Conservation (phyloP, 495 filamentous ascomycete genomes). For the Annulohypoxylon stygium region DNA sequence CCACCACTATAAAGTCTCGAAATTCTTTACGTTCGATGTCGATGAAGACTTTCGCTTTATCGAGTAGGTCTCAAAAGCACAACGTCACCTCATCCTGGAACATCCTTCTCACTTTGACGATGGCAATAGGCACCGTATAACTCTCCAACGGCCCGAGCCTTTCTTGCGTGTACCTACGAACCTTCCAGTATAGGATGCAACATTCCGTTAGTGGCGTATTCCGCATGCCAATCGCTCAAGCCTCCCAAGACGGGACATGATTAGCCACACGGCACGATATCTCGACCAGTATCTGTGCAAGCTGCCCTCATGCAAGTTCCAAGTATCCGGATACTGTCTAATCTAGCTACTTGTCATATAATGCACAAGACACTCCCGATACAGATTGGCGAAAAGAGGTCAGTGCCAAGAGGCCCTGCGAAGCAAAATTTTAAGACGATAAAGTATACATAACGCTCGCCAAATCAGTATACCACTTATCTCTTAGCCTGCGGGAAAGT, state of each 20-base stretch:
- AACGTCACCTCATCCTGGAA: neutral
- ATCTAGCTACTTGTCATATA: neutral
- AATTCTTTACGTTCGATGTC: neutral
- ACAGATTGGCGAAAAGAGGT: too few species aligned
- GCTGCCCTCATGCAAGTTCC: neutral
- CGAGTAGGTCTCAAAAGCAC: constrained; percentile 8
- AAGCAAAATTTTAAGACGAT: too few species aligned
- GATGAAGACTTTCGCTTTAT: neutral
- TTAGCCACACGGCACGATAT: neutral
- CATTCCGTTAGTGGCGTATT: neutral
- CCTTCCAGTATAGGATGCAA: neutral
- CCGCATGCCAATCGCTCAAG: neutral
- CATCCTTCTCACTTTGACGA: constrained; percentile 17
- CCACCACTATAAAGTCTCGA: neutral
- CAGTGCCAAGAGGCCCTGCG: too few species aligned
- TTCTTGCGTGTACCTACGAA: constrained; percentile 1
- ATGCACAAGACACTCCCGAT: neutral
- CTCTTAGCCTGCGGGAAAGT: too few species aligned
- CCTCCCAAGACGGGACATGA: neutral
- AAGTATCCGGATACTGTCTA: neutral
- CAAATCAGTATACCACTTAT: too few species aligned
- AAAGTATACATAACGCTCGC: too few species aligned
- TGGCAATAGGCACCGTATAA: constrained; percentile 12
- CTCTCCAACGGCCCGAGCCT: constrained; percentile 7
- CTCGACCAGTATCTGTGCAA: neutral